Base-by-base conservation (phyloP, 1,139 yeast species). In the Taphrina flavorubra region DNA sequence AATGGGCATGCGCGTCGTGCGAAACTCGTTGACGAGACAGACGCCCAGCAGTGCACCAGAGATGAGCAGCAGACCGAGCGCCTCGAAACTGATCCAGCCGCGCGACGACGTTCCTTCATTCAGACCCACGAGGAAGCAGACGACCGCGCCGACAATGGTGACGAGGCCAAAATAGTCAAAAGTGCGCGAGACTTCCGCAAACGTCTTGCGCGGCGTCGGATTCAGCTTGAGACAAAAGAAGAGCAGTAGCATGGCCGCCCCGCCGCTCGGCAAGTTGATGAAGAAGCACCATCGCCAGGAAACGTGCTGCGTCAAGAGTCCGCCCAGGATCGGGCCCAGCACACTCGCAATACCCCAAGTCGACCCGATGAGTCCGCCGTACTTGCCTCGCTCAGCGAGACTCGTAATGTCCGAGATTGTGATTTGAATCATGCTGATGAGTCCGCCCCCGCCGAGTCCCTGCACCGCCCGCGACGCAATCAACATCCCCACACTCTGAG, bases 251-350 rank as follows among this genome's bases (percentile, higher is more conserved):
- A 78, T 75, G 18, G 83, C 77, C 0, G 89, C 87, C 0, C 88
- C 91, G 18, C 90, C 89, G 62, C 87, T 78, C 5, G 92, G 91
- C 70, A 89, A 77, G 75, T 88, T 88, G 73, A 89, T 82, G 76
- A 86, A 89, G 76, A 88, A 89, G 73, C 90, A 86, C 92, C 92
- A 88, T 76, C 94, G 81, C 94, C 94, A 89, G 18, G 86, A 80
- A 11, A 68, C 68, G 65, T 84, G 81, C 14, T 85, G 76, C 1
- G 89, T 82, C 73, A 87, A 84, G 0, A 87, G 87, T 40, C 92
- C 92, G 37, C 92, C 92, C 51, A 87, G 75, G 66, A 87, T 79
- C 0, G 92, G 92, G 0, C 92, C 92, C 51, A 83, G 75, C 2
- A 87, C 87, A 31, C 86, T 80, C 0, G 88, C 84, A 4, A 85